These are phyloP conservation scores for Coemansia sp. DNA, from an alignment of 192 early-diverging fungal species.

Conservation along the genomic window DNA sequence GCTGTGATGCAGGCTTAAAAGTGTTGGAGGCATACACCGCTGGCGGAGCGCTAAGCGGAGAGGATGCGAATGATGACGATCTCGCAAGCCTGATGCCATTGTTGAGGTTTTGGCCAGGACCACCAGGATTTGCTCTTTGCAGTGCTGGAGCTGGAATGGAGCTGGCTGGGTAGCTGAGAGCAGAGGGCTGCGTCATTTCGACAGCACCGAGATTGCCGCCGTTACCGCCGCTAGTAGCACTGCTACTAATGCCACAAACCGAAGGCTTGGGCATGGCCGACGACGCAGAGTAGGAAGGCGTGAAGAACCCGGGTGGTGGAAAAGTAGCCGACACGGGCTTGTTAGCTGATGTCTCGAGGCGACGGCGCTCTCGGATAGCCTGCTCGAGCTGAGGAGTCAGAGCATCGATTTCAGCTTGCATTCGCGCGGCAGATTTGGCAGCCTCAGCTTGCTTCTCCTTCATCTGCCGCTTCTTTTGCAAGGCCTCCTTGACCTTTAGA, in stretches of 20 bases:
- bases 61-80: slow-evolving; percentile 7
- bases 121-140: neutral
- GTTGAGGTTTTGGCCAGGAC: neutral
- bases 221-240: neutral
- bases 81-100: neutral
- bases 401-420: slow-evolving; percentile 23
- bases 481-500: slow-evolving; percentile 12
- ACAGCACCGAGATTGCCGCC: neutral
- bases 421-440: neutral
- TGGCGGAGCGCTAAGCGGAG: neutral
- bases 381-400: slow-evolving; percentile 22
- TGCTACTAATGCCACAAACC: neutral
- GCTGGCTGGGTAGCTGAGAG: neutral
- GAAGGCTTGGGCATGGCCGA: neutral
- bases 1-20: neutral
- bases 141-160: neutral
- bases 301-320: neutral
- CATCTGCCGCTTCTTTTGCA: slow-evolving; percentile 14
- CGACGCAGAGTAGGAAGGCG: neutral
- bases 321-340: neutral
- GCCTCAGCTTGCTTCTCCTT: slow-evolving; percentile 13
- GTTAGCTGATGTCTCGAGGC: slow-evolving; percentile 1
- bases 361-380: slow-evolving; percentile 7
- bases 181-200: neutral
- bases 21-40: neutral